Base-by-base conservation (phyloP, 2,329 filamentous ascomycete genomes). In the Herpotrichia juniperi region DNA sequence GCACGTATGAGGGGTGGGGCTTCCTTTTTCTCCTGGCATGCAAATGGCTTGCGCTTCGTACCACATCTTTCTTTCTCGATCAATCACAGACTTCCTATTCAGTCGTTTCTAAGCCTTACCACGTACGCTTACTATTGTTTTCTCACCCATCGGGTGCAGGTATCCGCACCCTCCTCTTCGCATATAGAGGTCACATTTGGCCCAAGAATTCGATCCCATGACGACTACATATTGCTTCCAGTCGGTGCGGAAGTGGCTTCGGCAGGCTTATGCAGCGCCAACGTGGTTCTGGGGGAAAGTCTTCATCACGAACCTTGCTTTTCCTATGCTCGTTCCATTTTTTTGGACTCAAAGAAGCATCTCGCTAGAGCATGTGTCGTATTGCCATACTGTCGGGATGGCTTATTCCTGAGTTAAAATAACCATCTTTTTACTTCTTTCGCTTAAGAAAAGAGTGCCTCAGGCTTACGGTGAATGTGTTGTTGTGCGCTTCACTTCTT, bases 201-300 rank as follows among this genome's bases (percentile, higher is more conserved):
- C n/a, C n/a, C n/a, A n/a, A n/a, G n/a, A n/a, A n/a, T n/a, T n/a
- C n/a, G n/a, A n/a, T n/a, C n/a, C n/a, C n/a, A n/a, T n/a, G n/a
- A n/a, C n/a, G n/a, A n/a, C n/a, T n/a, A 30, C 4, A 43, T 21
- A 24, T 24, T 6, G 11, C 19, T 35, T 39, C 22, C 26, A 49
- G 46, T 51, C 54, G 34, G 44, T 30, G 46, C 53, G 53, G 57
- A 55, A 51, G 58, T 61, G 58, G 58, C 58, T 56, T 49, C 58
- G 58, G 58, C 53, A 54, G 58, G 58, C 58, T 58, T 58, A 58
- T 58, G 57, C 57, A 54, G 42, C 46, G 12, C 49, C 45, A 60
- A 58, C 54, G 52, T 58, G 55, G n/a, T n/a, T 24, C 24, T 35
- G 45, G 37, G 50, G 37, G 26, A 47, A 45, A 16, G 16, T 37